Evolutionary conservation across 192 early-diverging fungal species (phyloP).

Genomic region (Diversispora eburnea): DNA sequence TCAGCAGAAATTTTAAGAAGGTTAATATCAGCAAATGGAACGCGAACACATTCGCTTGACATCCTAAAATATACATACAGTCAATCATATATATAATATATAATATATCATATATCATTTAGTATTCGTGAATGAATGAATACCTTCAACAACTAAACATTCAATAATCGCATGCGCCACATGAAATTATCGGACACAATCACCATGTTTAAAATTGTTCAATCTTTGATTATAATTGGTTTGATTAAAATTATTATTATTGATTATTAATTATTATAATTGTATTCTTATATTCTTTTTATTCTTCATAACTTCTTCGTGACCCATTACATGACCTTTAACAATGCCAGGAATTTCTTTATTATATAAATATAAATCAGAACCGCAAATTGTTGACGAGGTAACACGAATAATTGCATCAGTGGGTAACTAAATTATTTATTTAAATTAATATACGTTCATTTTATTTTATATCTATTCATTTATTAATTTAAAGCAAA

Average conservation of each 20-base stretch:
- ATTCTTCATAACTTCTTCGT: too few species aligned
- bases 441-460: not conserved
- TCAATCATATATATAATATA: too few species aligned
- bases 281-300: not conserved
- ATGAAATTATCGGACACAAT: conserved; percentile 49
- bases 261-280: not conserved
- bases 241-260: too few species aligned
- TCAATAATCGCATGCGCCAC: conserved; percentile 54
- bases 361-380: conserved; percentile 48
- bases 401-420: conserved; percentile 8
- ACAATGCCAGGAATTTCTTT: conserved; percentile 44
- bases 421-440: not conserved
- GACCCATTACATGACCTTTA: conserved; percentile 49
- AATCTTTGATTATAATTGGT: conserved; percentile 14
- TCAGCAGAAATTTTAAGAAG: conserved; percentile 40
- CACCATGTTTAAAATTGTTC: too few species aligned
- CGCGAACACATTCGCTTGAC: conserved; percentile 50
- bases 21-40: conserved; percentile 55
- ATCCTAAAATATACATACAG: conserved; percentile 8
- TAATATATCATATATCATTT: too few species aligned
- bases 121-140: too few species aligned
- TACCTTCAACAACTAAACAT: conserved; percentile 37
- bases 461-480: not conserved
- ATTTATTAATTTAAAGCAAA: not conserved
- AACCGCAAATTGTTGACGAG: conserved; percentile 46